phyloP scores from a whole-genome alignment of 441 rosid genomes.

The Aquilaria agallochum region DNA sequence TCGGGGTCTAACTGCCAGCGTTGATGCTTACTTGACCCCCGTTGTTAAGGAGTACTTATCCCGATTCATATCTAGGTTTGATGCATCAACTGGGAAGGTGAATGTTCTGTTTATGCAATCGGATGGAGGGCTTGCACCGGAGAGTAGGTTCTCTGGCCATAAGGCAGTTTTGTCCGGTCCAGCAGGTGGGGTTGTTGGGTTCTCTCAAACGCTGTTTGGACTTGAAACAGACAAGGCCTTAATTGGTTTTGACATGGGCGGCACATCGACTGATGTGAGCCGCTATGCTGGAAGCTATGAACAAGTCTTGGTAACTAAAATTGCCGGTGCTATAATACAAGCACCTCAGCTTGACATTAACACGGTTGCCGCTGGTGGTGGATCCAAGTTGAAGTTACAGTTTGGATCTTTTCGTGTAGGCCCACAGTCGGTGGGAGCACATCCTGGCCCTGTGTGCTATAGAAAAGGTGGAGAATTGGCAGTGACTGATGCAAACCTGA shows the following conservation, averaged over 20 bases:
- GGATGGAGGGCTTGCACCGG: conserved; percentile 96
- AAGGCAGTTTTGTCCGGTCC: conserved; percentile 97
- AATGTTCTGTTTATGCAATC: conserved; percentile 97
- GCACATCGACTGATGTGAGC: conserved; percentile 95
- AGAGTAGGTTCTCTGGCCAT: conserved; percentile 91
- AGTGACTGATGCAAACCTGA: conserved; percentile 88
- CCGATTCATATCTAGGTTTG: conserved; percentile 86
- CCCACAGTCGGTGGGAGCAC: conserved; percentile 97
- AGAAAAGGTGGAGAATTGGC: conserved; percentile 91
- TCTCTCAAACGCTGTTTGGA: conserved; percentile 88
- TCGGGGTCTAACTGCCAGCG: conserved; percentile 91
- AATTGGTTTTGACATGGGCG: conserved; percentile 99
- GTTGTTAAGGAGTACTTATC: conserved; percentile 86
- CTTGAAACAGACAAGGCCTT: conserved; percentile 90
- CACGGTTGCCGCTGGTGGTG: conserved; percentile 99
- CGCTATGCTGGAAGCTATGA: conserved; percentile 95
- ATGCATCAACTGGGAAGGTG: conserved; percentile 65
- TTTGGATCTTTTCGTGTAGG: conserved; percentile 93
- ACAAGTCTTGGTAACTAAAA: conserved; percentile 92
- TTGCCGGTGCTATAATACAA: conserved; percentile 91
- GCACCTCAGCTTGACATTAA: conserved; percentile 97
- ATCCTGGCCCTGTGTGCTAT: conserved; percentile 96
- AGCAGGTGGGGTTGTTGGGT: conserved; percentile 98
- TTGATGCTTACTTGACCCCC: conserved; percentile 93
- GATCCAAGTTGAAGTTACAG: conserved; percentile 85